These are phyloP conservation scores for Pelargonium citronellum DNA, from an alignment of 441 rosid species.

Conservation along the genomic window DNA sequence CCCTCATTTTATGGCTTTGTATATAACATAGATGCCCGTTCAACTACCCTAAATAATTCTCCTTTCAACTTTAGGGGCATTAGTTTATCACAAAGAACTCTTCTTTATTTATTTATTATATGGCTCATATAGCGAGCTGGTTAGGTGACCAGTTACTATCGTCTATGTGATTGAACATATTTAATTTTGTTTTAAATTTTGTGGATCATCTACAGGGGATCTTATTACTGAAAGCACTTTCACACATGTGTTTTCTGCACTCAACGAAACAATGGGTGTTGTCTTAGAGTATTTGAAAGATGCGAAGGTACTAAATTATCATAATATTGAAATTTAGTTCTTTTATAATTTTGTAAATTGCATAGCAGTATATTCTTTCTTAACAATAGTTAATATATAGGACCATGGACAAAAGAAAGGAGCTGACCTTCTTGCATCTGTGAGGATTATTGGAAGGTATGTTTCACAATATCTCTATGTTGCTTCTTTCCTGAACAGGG, in stretches of 20 bases:
- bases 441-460: slow-evolving; percentile 82
- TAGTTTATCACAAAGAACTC: too few species aligned
- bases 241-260: slow-evolving; percentile 54
- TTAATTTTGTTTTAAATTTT: not conserved
- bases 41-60: too few species aligned
- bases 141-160: not conserved
- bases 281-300: slow-evolving; percentile 75
- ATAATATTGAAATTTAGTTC: slow-evolving; percentile 11
- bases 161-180: not conserved
- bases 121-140: not conserved
- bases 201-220: slow-evolving; percentile 30
- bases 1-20: too few species aligned
- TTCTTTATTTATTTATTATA: too few species aligned
- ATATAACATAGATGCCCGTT: too few species aligned
- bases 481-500: not conserved
- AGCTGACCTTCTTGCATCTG: slow-evolving; percentile 92
- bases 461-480: not conserved
- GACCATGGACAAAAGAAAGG: slow-evolving; percentile 77
- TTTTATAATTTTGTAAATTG: not conserved
- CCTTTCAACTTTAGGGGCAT: too few species aligned
- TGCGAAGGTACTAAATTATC: slow-evolving; percentile 56
- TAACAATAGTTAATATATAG: slow-evolving; percentile 36
- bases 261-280: slow-evolving; percentile 54
- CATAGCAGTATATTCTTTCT: slow-evolving; percentile 3
- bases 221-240: slow-evolving; percentile 37